Percentiles rank a stretch among this genome's conserved stretches.
phyloP scores from a whole-genome alignment of 75 land plant genomes.

The Larix kaempferi region DNA sequence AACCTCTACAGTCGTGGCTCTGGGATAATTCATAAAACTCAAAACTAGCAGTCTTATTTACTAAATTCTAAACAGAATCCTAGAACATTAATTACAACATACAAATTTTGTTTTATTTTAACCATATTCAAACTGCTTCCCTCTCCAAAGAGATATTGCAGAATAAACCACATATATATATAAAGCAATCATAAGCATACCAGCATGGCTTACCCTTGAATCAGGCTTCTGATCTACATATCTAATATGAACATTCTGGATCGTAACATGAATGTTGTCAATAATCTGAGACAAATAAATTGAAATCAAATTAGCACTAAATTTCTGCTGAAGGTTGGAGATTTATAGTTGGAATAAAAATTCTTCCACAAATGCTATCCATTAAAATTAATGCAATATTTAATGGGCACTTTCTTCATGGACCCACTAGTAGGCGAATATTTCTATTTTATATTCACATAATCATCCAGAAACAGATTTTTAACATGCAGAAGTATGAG shows the following conservation, averaged over 20 bases:
- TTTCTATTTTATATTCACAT: neutral
- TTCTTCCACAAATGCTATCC: neutral
- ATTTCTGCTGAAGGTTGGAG: neutral
- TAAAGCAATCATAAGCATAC: conserved; percentile 7
- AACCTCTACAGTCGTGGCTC: neutral
- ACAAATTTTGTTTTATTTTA: neutral
- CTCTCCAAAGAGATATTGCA: neutral
- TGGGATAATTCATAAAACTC: neutral
- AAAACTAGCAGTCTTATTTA: neutral
- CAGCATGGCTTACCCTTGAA: conserved; percentile 33
- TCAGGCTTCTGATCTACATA: conserved; percentile 49
- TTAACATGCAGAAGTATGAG: neutral
- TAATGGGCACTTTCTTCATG: neutral
- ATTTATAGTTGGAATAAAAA: neutral
- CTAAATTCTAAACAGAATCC: neutral
- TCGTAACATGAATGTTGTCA: conserved; percentile 85
- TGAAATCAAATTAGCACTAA: neutral
- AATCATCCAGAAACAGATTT: neutral
- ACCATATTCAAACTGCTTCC: neutral
- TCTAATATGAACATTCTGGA: conserved; percentile 62
- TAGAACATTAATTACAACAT: neutral
- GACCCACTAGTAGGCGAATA: neutral
- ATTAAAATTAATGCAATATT: neutral
- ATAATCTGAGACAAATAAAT: conserved; percentile 54
- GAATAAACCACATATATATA: neutral